phyloP scores from a whole-genome alignment of 2,329 filamentous ascomycete species.

The Seiridium cupressi region DNA sequence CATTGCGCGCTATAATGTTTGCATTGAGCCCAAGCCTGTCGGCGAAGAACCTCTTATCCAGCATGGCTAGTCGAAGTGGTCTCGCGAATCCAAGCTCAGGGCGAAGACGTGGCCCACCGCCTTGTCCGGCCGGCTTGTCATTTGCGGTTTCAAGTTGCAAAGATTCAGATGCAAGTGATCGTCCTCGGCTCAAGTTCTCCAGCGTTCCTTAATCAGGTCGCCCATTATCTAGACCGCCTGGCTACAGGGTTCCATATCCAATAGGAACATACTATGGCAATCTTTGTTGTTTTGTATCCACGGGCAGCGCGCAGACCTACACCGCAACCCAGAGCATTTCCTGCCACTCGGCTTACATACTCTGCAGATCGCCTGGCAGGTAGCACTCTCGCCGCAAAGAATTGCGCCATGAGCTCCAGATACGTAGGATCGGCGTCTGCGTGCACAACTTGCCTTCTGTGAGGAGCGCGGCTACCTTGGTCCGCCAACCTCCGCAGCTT shows the following conservation, averaged over 20 bases:
- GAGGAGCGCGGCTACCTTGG: neutral
- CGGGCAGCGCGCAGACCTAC: neutral
- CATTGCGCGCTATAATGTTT: neutral
- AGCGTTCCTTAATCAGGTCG: neutral
- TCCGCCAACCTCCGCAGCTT: conserved; percentile 1
- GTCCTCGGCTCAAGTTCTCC: conserved; percentile 6
- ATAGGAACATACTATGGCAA: conserved; percentile 7
- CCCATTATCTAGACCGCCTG: conserved; percentile 11
- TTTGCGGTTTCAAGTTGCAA: conserved; percentile 7
- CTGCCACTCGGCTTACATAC: neutral
- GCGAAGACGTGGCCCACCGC: neutral
- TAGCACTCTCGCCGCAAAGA: neutral
- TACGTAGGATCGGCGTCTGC: conserved; percentile 5
- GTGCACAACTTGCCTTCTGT: neutral
- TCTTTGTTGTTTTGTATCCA: conserved; percentile 5
- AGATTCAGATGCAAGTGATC: conserved; percentile 10
- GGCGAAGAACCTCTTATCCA: neutral
- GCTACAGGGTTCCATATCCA: conserved; percentile 5
- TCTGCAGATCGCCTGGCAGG: neutral
- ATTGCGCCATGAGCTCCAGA: conserved; percentile 6
- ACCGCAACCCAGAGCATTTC: conserved; percentile 1
- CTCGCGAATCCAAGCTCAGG: neutral
- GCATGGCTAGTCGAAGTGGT: neutral
- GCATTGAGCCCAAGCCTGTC: neutral
- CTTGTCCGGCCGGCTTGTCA: neutral